phyloP scores from a whole-genome alignment of 1,284 basidiomycete species.

The Abortiporus biennis region DNA sequence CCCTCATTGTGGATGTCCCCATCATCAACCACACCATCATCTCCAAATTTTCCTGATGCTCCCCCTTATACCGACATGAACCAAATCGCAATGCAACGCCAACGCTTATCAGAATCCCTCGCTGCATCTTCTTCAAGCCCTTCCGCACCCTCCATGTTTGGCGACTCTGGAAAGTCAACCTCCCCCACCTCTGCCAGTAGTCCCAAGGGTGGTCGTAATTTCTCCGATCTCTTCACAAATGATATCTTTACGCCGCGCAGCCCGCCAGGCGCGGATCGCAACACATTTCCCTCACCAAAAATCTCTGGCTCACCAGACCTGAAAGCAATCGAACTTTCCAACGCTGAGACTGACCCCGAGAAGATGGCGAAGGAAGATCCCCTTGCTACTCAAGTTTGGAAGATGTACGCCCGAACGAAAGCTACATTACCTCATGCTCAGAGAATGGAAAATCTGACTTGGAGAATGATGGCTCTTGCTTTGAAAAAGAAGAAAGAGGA shows the following conservation, averaged over 20 bases:
- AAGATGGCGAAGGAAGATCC: constrained; percentile 77
- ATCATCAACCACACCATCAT: constrained; percentile 40
- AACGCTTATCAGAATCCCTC: constrained; percentile 20
- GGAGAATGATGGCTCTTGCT: constrained; percentile 97
- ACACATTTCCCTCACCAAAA: constrained; percentile 56
- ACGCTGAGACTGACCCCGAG: constrained; percentile 49
- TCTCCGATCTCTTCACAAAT: constrained; percentile 69
- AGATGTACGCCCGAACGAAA: constrained; percentile 90
- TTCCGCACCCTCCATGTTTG: constrained; percentile 20
- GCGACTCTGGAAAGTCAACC: constrained; percentile 21
- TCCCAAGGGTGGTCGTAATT: constrained; percentile 32
- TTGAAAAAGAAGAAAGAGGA: constrained; percentile 82
- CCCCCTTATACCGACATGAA: constrained; percentile 27
- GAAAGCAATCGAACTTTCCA: constrained; percentile 31
- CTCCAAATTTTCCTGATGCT: constrained; percentile 29
- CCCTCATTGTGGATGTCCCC: constrained; percentile 82
- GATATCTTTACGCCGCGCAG: constrained; percentile 44
- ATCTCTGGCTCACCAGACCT: constrained; percentile 65
- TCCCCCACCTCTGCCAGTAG: constrained; percentile 24
- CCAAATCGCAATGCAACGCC: constrained; percentile 20
- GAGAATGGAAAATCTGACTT: constrained; percentile 95
- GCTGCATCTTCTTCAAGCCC: constrained; percentile 21
- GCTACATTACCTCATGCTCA: constrained; percentile 86
- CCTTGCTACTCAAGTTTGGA: constrained; percentile 94
- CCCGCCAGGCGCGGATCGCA: constrained; percentile 33